Evolutionary conservation across 202 grass and related monocot species (phyloP), one percentile per base, ranked within the genome.

Genomic region (Tripidium arundinaceum): DNA sequence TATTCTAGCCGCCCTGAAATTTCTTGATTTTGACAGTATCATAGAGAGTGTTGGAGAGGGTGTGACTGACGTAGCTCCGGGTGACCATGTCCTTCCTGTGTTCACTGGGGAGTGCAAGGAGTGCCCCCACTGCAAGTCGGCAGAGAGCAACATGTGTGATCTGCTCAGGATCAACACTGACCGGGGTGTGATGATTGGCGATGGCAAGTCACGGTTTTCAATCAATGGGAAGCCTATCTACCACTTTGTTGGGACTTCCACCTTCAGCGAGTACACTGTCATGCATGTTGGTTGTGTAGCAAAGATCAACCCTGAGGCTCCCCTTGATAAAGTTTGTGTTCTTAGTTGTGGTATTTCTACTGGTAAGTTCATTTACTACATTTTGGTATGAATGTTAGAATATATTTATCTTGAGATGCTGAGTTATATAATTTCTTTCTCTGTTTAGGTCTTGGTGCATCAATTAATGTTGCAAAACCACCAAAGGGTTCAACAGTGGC

Each of bases 21-120:
- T 24, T 22, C 12, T 78, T 72, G 47, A 68, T 68, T 9, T 79
- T 36, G 3, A 9, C 81, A 94, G 91, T 7, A 92, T 94, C 64
- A 84, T 94, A 55, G 94, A 94, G 87, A 92, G 89, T 81, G 89
- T 97, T 75, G 94, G 91, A 54, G 87, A 94, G 70, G 91, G 94
- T 38, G 91, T 97, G 81, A 92, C 83, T 42, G 91, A 92, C 0
- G 18, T 94, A 5, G 81, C 83, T 14, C 87, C 91, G 4, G 91
- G 94, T 46, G 91, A 94, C 80, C 91, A 97, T 63, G 94, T 97
- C 25, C 94, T 97, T 8, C 94, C 94, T 57, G 94, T 97, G 26
- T 97, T 97, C 83, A 97, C 91, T 27, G 94, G 94, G 34, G 94
- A 97, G 52, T 97, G 94, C 79, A 97, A 94, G 82, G 94, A 97